Base-by-base conservation (phyloP, 2,329 filamentous ascomycete genomes). In the Colletotrichum kahawae region DNA sequence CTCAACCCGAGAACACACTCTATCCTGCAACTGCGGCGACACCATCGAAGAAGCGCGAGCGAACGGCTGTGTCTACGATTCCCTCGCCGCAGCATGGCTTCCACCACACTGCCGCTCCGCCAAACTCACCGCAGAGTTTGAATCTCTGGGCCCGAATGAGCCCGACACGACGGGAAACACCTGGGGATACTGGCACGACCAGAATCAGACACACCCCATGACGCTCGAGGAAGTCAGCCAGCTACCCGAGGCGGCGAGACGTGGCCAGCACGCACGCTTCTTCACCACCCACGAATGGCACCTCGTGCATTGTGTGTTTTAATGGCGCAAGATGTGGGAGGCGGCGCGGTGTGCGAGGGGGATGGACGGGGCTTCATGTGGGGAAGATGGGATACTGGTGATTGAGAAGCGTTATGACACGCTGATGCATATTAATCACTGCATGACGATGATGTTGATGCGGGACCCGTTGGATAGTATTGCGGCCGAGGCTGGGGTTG, bases 31-130 rank as follows among this genome's bases (percentile, higher is more conserved):
- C 77, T 85, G 83, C 78, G 83, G 83, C 43, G 77, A 77, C 14
- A 79, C 80, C 5, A 76, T 79, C 8, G 62, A 64, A 4, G 79
- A 84, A 74, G 83, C 83, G 0, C 43, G 73, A 5, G 9, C 78
- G 3, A 70, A 79, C 5, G 74, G 77, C 21, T 85, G 83, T 78
- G 77, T 78, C 31, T 85, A 82, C 77, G 84, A 84, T 71, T 77
- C 80, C 7, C 77, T 85, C 16, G 78, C 82, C 1, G 78, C 82
- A 5, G 79, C 83, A 12, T 85, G 83, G 83, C 78, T 85, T 2
- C 83, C 82, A 5, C 71, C 76, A 1, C 76, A 82, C 29, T 85
- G 84, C 68, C 79, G 78, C 14, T 82, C 84, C 71, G 77, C 81
- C 12, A 81, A 82, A 33, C 78, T 84, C 5, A 82, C 81, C 1